Conservation (phyloP, 257 asterid genomes). For the Nyctanthes arbortristis region DNA sequence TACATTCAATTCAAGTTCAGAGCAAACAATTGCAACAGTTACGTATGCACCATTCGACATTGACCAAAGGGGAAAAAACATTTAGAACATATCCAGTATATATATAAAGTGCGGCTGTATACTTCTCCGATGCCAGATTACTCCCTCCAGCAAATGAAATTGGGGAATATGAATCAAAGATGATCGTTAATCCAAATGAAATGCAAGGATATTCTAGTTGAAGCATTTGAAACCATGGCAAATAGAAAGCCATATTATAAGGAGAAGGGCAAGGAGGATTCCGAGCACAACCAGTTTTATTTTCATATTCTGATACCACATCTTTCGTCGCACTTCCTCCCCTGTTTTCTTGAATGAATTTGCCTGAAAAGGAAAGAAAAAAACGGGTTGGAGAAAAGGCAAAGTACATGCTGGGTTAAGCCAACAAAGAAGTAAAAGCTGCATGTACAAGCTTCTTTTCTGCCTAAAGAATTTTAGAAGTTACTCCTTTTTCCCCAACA, state of each 20-base stretch:
- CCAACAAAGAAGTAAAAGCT: neutral
- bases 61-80: neutral
- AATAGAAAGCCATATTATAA: constrained; percentile 74
- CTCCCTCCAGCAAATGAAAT: neutral
- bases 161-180: neutral
- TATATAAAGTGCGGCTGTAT: neutral
- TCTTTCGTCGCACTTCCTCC: constrained; percentile 65
- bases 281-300: constrained; percentile 76
- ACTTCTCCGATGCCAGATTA: neutral
- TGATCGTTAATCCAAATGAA: neutral
- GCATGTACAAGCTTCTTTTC: too few relatives aligned
- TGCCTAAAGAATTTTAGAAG: neutral
- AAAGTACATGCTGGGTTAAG: neutral
- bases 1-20: constrained; percentile 14
- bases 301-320: constrained; percentile 96
- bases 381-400: neutral
- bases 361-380: constrained; percentile 53
- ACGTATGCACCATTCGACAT: neutral
- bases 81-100: neutral
- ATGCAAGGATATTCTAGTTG: constrained; percentile 36
- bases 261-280: constrained; percentile 55
- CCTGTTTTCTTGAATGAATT: constrained; percentile 52
- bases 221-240: constrained; percentile 72
- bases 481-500: neutral
- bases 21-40: constrained; percentile 19